A percentile compares a stretch with the other conserved stretches of the same genome.
Conservation (phyloP, 2,329 filamentous ascomycete species). For the Trichophyton mentagrophytes region DNA sequence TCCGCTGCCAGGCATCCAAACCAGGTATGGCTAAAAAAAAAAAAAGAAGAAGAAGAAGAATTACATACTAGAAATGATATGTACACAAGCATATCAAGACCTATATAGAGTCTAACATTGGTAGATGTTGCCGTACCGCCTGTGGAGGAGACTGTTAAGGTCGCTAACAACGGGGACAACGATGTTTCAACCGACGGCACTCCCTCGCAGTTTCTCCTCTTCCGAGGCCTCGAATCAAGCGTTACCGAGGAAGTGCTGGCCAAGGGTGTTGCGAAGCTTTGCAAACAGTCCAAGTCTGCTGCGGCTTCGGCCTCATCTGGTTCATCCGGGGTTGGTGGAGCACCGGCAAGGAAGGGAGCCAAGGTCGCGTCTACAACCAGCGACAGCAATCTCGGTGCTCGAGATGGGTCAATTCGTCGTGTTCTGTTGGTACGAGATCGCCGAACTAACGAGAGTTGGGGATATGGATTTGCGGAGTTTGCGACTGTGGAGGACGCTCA, state of each 20-base stretch:
- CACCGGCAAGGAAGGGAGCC: slow-evolving; percentile 31
- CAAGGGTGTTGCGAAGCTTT: slow-evolving; percentile 60
- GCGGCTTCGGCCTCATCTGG: slow-evolving; percentile 23
- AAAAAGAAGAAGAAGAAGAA: too few species aligned
- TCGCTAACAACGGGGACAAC: slow-evolving; percentile 42
- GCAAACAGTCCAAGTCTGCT: slow-evolving; percentile 38
- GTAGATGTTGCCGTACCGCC: not conserved
- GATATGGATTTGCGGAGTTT: slow-evolving; percentile 77
- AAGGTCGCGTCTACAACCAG: slow-evolving; percentile 45
- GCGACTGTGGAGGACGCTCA: slow-evolving; percentile 62
- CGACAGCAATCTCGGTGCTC: slow-evolving; percentile 54
- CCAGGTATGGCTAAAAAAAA: slow-evolving; percentile 28
- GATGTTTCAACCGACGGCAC: slow-evolving; percentile 43
- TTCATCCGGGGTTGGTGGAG: slow-evolving; percentile 13
- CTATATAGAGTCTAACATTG: not conserved
- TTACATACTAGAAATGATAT: not conserved
- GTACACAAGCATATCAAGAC: not conserved
- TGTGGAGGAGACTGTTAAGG: slow-evolving; percentile 28
- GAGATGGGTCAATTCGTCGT: slow-evolving; percentile 59
- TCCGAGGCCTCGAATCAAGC: slow-evolving; percentile 57
- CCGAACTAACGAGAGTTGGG: slow-evolving; percentile 57
- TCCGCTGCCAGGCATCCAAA: slow-evolving; percentile 44
- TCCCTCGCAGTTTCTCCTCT: slow-evolving; percentile 62
- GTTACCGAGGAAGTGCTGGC: slow-evolving; percentile 61
- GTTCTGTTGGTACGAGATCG: slow-evolving; percentile 66